Evolutionary conservation across 225 moss, liverwort and hornwort genomes (phyloP), one percentile per base, ranked within the genome.

Genomic region (Straminergon stramineum): DNA sequence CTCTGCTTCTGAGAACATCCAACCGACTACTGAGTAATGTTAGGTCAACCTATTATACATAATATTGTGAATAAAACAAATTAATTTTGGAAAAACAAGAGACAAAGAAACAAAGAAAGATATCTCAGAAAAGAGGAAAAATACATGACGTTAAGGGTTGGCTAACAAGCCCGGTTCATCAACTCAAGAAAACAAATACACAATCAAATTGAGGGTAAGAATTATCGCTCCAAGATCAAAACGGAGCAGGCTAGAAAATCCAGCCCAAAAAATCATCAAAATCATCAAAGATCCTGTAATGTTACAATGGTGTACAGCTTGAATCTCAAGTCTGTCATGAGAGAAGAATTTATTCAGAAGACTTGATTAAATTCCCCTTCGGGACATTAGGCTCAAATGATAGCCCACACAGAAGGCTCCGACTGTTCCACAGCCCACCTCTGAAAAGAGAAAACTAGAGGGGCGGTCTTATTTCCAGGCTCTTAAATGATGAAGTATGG

Each of bases 401-500:
- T 56, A 53, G 65, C 76, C 73, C 76, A 55, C 76, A 24, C 73
- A 79, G 53, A 24, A 76, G 68, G 63, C 64, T 90, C 48, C 53
- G 62, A 84, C 37, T 51, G 45, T 52, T 81, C 81, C 64, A 51
- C 69, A 84, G 48, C 56, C 85, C 81, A 55, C 48, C 84, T 78
- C 43, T 67, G 67, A 58, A 88, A 77, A 86, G 81, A 89, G 48
- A 86, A 65, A 88, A 68, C 85, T 85, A 69, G 67, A 87, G 63
- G 69, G 51, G 41, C 53, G 75, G 27, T 88, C 58, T 89, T 89
- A 89, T 89, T 85, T 81, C 81, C 83, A 88, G 79, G 88, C 82
- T 90, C 83, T 56, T 74, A 86, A 73, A 91, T 87, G 82, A 92
- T 84, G 85, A 83, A 89, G 64, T 32, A 57, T 68, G 76, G 70